Evolutionary conservation across 2,329 filamentous ascomycete genomes (phyloP).

Genomic region (Diaporthe capsici): DNA sequence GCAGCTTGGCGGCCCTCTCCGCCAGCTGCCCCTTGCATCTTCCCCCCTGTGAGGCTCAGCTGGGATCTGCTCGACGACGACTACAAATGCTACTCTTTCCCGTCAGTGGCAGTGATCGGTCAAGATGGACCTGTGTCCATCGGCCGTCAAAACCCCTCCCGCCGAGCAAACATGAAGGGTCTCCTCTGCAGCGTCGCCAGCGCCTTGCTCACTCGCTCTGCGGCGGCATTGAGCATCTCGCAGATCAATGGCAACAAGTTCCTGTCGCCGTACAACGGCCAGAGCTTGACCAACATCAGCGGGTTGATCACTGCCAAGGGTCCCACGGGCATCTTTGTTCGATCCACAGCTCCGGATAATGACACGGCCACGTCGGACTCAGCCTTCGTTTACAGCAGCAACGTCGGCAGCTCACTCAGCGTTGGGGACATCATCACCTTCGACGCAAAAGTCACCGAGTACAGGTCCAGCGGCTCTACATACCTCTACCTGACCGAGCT

Average conservation of each 20-base stretch:
- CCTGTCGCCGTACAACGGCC: conserved; percentile 71
- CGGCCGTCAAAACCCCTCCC: neutral
- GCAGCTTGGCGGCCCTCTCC: conserved; percentile 16
- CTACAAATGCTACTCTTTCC: conserved; percentile 28
- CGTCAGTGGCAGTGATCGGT: neutral
- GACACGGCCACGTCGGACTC: conserved; percentile 73
- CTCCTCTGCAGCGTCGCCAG: conserved; percentile 2
- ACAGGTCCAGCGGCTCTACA: conserved; percentile 61
- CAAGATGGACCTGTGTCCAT: neutral
- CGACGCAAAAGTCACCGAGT: conserved; percentile 71
- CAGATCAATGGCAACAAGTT: conserved; percentile 78
- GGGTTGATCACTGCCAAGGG: conserved; percentile 77
- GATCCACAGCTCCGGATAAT: conserved; percentile 69
- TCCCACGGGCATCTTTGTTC: conserved; percentile 74
- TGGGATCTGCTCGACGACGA: conserved; percentile 6
- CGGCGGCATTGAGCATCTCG: conserved; percentile 63
- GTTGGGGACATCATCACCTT: conserved; percentile 75
- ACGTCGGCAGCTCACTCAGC: conserved; percentile 64
- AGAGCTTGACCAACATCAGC: conserved; percentile 70
- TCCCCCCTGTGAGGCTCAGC: conserved; percentile 10
- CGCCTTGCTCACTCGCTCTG: conserved; percentile 24
- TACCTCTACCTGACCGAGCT: conserved; percentile 78
- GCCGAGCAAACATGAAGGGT: conserved; percentile 11
- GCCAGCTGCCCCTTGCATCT: conserved; percentile 19
- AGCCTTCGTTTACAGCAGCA: conserved; percentile 73